phyloP scores from a whole-genome alignment of 805 yeast species.

The Metschnikowia koreensis region DNA sequence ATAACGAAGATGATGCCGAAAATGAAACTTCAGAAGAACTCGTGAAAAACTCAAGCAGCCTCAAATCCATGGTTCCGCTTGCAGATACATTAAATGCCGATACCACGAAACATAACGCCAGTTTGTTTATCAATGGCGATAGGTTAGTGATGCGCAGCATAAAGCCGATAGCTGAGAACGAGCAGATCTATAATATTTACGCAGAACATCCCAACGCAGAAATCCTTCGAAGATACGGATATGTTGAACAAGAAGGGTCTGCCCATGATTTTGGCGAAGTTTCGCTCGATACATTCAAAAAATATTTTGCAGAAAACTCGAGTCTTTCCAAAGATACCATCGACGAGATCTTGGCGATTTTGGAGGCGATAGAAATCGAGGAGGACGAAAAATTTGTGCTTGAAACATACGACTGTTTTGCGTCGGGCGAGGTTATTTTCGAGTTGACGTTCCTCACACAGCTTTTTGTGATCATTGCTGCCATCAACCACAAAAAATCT shows the following conservation, averaged over 20 bases:
- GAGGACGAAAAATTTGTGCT: conserved; percentile 42
- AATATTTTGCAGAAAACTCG: conserved; percentile 28
- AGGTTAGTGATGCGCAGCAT: conserved; percentile 70
- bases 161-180: conserved; percentile 56
- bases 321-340: conserved; percentile 27
- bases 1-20: not conserved
- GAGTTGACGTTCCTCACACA: conserved; percentile 58
- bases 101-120: conserved; percentile 72
- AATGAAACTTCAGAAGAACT: conserved; percentile 2
- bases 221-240: conserved; percentile 85
- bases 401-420: conserved; percentile 63
- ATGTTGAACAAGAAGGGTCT: conserved; percentile 73
- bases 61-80: conserved; percentile 87
- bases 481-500: conserved; percentile 25
- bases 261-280: conserved; percentile 81
- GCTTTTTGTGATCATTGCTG: conserved; percentile 39
- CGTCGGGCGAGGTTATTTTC: conserved; percentile 55
- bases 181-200: conserved; percentile 83
- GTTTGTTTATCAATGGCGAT: conserved; percentile 50
- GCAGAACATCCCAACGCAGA: conserved; percentile 93
- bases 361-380: conserved; percentile 34
- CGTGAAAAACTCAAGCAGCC: conserved; percentile 32
- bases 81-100: conserved; percentile 92
- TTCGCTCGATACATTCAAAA: conserved; percentile 41
- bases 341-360: conserved; percentile 33